Evolutionary conservation across 2,329 filamentous ascomycete species (phyloP).

Genomic region (Phyllosticta citriasiana): DNA sequence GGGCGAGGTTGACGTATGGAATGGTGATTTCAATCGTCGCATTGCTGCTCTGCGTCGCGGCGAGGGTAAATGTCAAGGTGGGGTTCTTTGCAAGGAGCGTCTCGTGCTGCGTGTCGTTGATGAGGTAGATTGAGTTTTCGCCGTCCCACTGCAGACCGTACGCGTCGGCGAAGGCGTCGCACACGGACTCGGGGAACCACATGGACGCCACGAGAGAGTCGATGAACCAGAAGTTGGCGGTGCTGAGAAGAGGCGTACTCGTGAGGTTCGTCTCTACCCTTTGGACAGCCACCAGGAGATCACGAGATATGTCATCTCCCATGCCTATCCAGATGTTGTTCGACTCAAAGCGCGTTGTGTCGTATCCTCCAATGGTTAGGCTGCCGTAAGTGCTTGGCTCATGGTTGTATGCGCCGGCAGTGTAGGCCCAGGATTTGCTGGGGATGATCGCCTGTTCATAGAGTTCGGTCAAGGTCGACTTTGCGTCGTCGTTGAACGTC

Average conservation of each 20-base stretch:
- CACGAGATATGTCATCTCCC: conserved; percentile 19
- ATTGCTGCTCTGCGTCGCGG: conserved; percentile 16
- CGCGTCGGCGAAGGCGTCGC: conserved; percentile 24
- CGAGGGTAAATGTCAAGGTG: conserved; percentile 22
- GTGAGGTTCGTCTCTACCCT: conserved; percentile 17
- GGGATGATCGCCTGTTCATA: conserved; percentile 23
- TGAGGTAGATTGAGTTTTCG: conserved; percentile 24
- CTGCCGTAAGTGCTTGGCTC: conserved; percentile 21
- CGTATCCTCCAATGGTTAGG: conserved; percentile 31
- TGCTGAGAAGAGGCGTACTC: conserved; percentile 23
- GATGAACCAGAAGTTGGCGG: conserved; percentile 22
- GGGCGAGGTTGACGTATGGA: conserved; percentile 31
- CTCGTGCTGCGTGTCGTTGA: conserved; percentile 27
- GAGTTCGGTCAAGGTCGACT: conserved; percentile 23
- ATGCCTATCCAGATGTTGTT: conserved; percentile 20
- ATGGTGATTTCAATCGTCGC: conserved; percentile 23
- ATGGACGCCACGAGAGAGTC: conserved; percentile 30
- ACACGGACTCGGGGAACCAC: conserved; percentile 29
- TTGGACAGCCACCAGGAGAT: conserved; percentile 21
- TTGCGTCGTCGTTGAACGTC: conserved; percentile 22
- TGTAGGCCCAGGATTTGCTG: conserved; percentile 31
- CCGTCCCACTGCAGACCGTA: conserved; percentile 31
- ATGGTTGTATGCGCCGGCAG: conserved; percentile 27
- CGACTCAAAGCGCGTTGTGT: conserved; percentile 21
- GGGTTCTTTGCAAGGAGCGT: conserved; percentile 23